These are phyloP conservation scores for Solanum piurae DNA, from an alignment of 257 asterid species.

Conservation along the genomic window DNA sequence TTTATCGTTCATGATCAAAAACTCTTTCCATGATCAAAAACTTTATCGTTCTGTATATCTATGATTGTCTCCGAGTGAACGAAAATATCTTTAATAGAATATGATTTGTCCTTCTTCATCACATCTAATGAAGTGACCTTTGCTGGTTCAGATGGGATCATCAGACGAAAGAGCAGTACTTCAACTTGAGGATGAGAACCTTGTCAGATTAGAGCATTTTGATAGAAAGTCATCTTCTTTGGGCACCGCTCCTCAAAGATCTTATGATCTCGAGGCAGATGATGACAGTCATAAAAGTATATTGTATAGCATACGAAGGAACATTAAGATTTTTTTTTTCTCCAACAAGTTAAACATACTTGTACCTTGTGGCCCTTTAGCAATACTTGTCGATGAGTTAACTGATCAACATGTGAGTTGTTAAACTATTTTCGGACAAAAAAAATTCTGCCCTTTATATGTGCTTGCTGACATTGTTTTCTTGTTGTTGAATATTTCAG, in stretches of 20 bases:
- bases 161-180: slow-evolving; percentile 34
- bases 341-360: slow-evolving; percentile 54
- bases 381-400: slow-evolving; percentile 36
- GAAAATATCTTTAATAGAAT: not conserved
- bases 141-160: slow-evolving; percentile 47
- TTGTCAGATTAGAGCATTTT: slow-evolving; percentile 20
- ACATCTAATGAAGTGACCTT: slow-evolving; percentile 3
- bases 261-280: slow-evolving; percentile 16
- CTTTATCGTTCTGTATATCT: not conserved
- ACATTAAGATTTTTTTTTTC: slow-evolving; percentile 34
- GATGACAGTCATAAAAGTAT: slow-evolving; percentile 16
- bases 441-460: not conserved
- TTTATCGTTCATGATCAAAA: no score
- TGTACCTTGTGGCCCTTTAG: slow-evolving; percentile 50
- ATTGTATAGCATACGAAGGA: slow-evolving; percentile 14
- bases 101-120: not conserved
- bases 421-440: not conserved
- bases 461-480: not conserved
- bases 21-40: not conserved
- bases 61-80: not conserved
- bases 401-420: slow-evolving; percentile 44
- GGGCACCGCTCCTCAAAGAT: slow-evolving; percentile 24
- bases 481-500: slow-evolving; percentile 16
- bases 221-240: slow-evolving; percentile 23
- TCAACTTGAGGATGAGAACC: slow-evolving; percentile 38